These are phyloP conservation scores for Phytophthora melonis DNA, from an alignment of 352 stramenopile species.

Conservation along the genomic window DNA sequence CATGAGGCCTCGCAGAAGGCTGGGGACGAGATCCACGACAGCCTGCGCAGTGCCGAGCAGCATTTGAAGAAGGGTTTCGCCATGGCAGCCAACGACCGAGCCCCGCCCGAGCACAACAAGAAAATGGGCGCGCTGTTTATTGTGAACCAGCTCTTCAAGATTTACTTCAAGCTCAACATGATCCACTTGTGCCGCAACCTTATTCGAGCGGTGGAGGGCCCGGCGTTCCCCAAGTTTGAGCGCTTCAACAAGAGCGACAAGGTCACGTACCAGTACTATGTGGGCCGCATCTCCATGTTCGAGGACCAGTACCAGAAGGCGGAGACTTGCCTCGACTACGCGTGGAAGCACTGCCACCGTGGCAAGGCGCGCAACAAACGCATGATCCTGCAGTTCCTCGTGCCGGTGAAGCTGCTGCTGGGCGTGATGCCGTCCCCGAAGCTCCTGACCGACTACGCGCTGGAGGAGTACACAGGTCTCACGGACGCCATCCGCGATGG, in stretches of 20 bases:
- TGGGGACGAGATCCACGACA: conserved; percentile 83
- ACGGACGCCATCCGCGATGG: conserved; percentile 92
- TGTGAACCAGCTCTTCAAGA: conserved; percentile 97
- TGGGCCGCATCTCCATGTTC: conserved; percentile 97
- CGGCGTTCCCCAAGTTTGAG: conserved; percentile 82
- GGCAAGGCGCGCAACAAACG: conserved; percentile 91
- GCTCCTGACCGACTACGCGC: conserved; percentile 92
- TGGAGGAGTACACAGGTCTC: conserved; percentile 89
- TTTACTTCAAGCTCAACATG: conserved; percentile 97
- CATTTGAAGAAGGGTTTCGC: conserved; percentile 90
- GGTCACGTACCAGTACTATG: conserved; percentile 97
- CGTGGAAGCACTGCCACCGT: conserved; percentile 93
- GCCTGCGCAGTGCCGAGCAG: conserved; percentile 81
- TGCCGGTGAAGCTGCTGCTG: conserved; percentile 95
- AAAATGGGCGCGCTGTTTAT: conserved; percentile 91
- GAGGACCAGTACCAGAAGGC: conserved; percentile 97
- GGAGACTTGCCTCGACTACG: conserved; percentile 94
- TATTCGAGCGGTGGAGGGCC: conserved; percentile 85
- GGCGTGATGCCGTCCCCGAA: conserved; percentile 92
- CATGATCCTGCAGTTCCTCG: conserved; percentile 95
- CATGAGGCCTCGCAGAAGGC: conserved; percentile 64
- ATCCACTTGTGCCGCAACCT: conserved; percentile 96
- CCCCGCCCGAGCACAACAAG: conserved; percentile 83
- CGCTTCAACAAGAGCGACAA: conserved; percentile 88
- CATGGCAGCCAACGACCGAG: conserved; percentile 87